Conservation (phyloP, 345 rosid genomes). For the Viola odorata region DNA sequence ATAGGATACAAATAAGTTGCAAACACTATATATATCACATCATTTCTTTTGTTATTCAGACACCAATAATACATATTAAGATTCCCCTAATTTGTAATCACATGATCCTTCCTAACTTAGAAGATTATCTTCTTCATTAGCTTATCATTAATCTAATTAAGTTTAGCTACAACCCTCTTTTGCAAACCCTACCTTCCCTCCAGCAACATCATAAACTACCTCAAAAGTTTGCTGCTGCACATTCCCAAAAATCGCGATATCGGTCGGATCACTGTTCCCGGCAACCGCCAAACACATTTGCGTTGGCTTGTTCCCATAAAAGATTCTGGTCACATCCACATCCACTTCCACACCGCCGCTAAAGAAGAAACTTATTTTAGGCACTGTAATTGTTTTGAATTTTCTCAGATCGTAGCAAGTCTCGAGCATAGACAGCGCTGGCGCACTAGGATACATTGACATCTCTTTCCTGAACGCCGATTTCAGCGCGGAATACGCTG, state of each 20-base stretch:
- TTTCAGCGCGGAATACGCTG: slow-evolving; percentile 45
- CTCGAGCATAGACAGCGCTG: slow-evolving; percentile 57
- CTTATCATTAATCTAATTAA: background rate
- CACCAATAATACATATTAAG: no score
- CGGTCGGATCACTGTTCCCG: slow-evolving; percentile 43
- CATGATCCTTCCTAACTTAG: no score
- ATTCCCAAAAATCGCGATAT: slow-evolving; percentile 58
- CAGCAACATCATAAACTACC: slow-evolving; percentile 65
- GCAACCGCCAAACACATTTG: slow-evolving; percentile 89
- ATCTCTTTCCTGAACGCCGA: slow-evolving; percentile 44
- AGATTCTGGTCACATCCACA: slow-evolving; percentile 38
- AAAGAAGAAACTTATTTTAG: slow-evolving; percentile 47
- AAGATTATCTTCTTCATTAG: background rate
- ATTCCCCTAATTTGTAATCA: no score
- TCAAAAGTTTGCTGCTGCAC: slow-evolving; percentile 64
- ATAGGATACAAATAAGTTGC: no score
- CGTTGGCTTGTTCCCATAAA: slow-evolving; percentile 30
- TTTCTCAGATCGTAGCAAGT: slow-evolving; percentile 69
- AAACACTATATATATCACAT: no score
- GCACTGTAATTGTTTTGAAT: slow-evolving; percentile 27
- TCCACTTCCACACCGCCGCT: slow-evolving; percentile 40
- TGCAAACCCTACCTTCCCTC: slow-evolving; percentile 60
- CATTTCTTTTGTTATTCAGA: no score
- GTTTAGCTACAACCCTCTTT: slow-evolving; percentile 47
- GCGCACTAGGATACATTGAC: slow-evolving; percentile 50